These are phyloP conservation scores for Trichopus zeylanicus DNA, from an alignment of 116 monocot genomes.

Conservation along the genomic window DNA sequence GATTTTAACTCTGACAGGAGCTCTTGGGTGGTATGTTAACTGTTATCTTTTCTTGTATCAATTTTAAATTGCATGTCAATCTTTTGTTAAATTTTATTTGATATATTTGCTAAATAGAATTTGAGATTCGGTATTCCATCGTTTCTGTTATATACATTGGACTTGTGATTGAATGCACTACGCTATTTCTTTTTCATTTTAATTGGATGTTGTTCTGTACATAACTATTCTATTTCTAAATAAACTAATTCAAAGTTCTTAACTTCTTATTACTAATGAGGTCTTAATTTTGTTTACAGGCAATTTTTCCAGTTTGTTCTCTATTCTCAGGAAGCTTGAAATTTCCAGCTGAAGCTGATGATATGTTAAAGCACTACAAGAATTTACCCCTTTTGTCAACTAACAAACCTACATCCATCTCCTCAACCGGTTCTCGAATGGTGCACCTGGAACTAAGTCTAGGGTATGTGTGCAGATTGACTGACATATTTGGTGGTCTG, in stretches of 20 bases:
- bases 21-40: constrained; percentile 78
- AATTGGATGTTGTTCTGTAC: neutral
- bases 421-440: constrained; percentile 32
- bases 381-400: constrained; percentile 44
- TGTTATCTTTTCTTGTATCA: neutral
- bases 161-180: too few relatives aligned
- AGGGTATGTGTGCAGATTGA: constrained; percentile 31
- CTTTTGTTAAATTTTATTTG: neutral
- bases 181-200: too few relatives aligned
- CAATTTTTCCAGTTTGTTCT: constrained; percentile 62
- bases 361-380: constrained; percentile 45
- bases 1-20: constrained; percentile 45
- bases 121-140: too few relatives aligned
- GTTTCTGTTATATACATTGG: too few relatives aligned
- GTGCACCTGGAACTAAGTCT: constrained; percentile 64
- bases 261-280: too few relatives aligned
- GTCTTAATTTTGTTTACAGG: constrained; percentile 49
- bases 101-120: too few relatives aligned
- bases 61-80: neutral
- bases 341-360: constrained; percentile 49
- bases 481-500: neutral
- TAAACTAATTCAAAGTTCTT: too few relatives aligned
- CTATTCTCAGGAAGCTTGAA: constrained; percentile 76
- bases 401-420: constrained; percentile 13
- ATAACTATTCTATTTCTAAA: neutral